Percentiles rank a stretch among this genome's conserved stretches.
Conservation (phyloP, 78 protist species). For the Dictyostelium citrinum region DNA sequence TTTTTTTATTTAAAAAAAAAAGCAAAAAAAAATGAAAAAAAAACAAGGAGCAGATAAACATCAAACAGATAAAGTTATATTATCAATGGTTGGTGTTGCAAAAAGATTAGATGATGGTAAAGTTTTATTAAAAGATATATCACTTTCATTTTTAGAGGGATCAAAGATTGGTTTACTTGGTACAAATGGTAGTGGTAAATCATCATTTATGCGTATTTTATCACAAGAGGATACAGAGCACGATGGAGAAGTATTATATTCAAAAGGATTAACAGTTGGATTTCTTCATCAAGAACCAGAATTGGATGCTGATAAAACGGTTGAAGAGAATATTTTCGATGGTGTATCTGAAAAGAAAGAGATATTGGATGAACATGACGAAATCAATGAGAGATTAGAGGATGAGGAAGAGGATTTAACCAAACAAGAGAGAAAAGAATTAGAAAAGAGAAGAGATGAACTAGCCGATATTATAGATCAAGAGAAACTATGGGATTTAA, state of each 20-base stretch:
- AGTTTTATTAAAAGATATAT: constrained; percentile 32
- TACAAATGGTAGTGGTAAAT: constrained; percentile 80
- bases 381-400: neutral
- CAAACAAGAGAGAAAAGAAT: neutral
- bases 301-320: constrained; percentile 58
- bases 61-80: neutral
- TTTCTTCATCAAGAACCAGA: constrained; percentile 82
- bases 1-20: neutral
- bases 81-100: constrained; percentile 48
- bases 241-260: constrained; percentile 69
- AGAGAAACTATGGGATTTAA: constrained; percentile 62
- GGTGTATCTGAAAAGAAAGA: constrained; percentile 67
- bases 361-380: constrained; percentile 72
- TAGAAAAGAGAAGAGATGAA: neutral
- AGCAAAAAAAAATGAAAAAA: neutral
- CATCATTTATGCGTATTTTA: constrained; percentile 68
- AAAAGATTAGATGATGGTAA: constrained; percentile 68
- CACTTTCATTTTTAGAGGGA: constrained; percentile 46
- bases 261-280: constrained; percentile 62
- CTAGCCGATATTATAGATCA: constrained; percentile 6
- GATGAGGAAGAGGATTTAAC: neutral
- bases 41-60: neutral
- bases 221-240: constrained; percentile 78
- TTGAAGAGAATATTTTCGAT: constrained; percentile 73
- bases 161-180: constrained; percentile 82